Evolutionary conservation across 2,329 filamentous ascomycete genomes (phyloP).

Genomic region (Lithohypha guttulata): DNA sequence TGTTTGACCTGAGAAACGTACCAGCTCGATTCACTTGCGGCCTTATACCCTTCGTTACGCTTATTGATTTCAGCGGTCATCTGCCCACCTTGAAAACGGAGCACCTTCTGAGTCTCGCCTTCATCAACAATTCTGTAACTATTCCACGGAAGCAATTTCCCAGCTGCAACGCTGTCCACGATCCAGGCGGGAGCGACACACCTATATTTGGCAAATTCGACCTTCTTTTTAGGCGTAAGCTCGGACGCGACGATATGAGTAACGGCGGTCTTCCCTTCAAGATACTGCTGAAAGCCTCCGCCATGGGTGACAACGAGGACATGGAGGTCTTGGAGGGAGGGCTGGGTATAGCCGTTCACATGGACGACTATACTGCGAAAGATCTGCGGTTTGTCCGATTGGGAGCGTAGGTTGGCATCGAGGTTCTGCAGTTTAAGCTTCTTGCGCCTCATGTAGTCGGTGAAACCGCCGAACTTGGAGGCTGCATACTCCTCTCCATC

Average conservation of each 20-base stretch:
- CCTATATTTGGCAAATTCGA: conserved; percentile 77
- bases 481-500: conserved; percentile 81
- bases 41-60: conserved; percentile 56
- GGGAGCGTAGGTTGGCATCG: conserved; percentile 67
- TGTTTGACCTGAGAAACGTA: conserved; percentile 61
- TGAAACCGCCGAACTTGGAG: conserved; percentile 79
- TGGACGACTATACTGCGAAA: conserved; percentile 87
- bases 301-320: conserved; percentile 80
- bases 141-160: conserved; percentile 74
- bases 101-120: conserved; percentile 67
- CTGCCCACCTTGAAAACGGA: conserved; percentile 53
- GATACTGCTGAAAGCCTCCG: conserved; percentile 88
- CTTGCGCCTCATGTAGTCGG: conserved; percentile 88
- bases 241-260: conserved; percentile 92
- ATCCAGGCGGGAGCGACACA: conserved; percentile 95
- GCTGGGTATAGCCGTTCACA: conserved; percentile 93
- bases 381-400: conserved; percentile 65
- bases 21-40: conserved; percentile 73
- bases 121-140: conserved; percentile 77
- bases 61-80: conserved; percentile 57
- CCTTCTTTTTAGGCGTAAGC: conserved; percentile 81
- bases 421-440: conserved; percentile 96
- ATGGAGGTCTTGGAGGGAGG: conserved; percentile 80
- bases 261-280: conserved; percentile 86
- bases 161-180: conserved; percentile 73